A percentile compares a stretch with the other conserved stretches of the same genome.
Evolutionary conservation across 805 yeast species (phyloP).

Genomic region (Cyberlindnera mrakii): DNA sequence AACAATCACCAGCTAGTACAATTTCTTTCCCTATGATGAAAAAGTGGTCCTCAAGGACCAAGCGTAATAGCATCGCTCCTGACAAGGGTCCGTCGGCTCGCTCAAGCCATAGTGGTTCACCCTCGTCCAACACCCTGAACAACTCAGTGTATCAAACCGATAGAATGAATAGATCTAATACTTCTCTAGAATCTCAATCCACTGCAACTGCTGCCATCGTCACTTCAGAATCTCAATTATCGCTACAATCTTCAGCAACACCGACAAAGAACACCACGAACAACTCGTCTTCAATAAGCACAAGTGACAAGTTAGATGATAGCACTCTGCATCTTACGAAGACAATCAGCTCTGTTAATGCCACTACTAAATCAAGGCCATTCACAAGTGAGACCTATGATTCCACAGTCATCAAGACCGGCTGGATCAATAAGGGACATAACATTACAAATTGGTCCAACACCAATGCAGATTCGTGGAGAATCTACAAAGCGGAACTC

Average conservation of each 20-base stretch:
- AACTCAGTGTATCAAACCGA: neutral
- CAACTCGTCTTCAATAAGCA: conserved; percentile 2
- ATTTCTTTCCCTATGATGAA: neutral
- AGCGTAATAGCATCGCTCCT: conserved; percentile 2
- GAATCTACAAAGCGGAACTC: conserved; percentile 58
- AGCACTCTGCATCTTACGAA: conserved; percentile 6
- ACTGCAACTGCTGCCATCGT: neutral
- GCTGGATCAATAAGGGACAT: conserved; percentile 54
- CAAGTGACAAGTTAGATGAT: conserved; percentile 5
- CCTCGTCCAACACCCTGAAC: neutral
- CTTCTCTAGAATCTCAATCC: neutral
- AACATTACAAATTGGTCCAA: conserved; percentile 22
- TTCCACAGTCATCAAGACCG: conserved; percentile 37
- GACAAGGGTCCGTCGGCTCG: neutral
- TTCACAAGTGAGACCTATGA: conserved; percentile 31
- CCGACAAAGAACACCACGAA: neutral
- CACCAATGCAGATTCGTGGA: conserved; percentile 24
- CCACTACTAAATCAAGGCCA: conserved; percentile 12
- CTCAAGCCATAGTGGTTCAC: neutral
- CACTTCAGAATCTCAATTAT: neutral
- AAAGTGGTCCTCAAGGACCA: conserved; percentile 3
- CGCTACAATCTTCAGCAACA: neutral
- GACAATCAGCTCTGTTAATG: conserved; percentile 10
- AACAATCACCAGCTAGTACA: neutral
- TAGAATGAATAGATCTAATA: neutral